Base-by-base conservation (phyloP, 768 basidiomycete species). In the Calocera viscosa region DNA sequence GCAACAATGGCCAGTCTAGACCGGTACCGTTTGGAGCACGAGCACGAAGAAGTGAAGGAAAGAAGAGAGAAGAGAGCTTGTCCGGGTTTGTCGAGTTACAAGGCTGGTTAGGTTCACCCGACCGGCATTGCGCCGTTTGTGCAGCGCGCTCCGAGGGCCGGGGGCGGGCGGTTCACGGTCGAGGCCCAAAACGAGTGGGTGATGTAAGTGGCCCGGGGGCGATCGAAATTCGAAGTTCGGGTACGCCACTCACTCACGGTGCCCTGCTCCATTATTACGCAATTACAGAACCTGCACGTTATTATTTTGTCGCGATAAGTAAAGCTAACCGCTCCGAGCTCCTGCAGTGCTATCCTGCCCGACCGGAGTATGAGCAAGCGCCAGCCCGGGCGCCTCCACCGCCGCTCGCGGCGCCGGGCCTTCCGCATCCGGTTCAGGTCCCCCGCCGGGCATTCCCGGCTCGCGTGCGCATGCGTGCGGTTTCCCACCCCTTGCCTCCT, bases 241-340 rank as follows among this genome's bases (percentile, higher is more conserved):
- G 24, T 19, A 47, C 43, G 43, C 43, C 43, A 47, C 43, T 19
- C 43, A 10, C 39, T 10, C 19, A 7, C 16, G 19, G 24, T 47
- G 43, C n/a, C n/a, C n/a, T 38, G 35, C 35, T 38, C 35, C 35
- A 38, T 38, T 38, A 38, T 38, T 38, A 38, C 35, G 35, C 35
- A 5, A 38, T 38, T 38, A 38, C 35, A 14, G 7, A 5, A 38
- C 35, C 14, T 14, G 35, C 5, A 14, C 35, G 35, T 5, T 5
- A 14, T n/a, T n/a, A n/a, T n/a, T n/a, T n/a, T 14, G 19, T 30
- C 53, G 53, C 53, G 53, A 60, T 60, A 60, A 60, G 53, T 60
- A 60, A 60, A 60, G 30, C 53, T 60, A 60, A 32, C 53, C 53
- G 53, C 53, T 19, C 49, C 14, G 49, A 8, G 11, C 14, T 10